Percentiles rank a stretch among this genome's conserved stretches.
Conservation (phyloP, 192 early-diverging fungal genomes). For the Coemansia biformis region DNA sequence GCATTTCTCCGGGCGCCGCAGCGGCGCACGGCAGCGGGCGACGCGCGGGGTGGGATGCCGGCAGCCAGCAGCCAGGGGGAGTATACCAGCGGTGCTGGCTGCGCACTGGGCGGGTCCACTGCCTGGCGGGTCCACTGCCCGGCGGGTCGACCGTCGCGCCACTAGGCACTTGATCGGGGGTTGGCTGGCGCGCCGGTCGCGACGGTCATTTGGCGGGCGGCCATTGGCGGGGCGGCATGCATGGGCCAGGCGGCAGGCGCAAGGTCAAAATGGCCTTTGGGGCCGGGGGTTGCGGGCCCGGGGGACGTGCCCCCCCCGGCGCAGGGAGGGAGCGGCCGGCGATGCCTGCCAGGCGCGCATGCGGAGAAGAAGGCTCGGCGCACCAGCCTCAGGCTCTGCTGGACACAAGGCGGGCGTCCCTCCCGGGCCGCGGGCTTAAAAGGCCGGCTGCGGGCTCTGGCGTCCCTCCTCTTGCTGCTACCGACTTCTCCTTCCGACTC, state of each 20-base stretch:
- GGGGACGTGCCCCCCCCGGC: conserved; percentile 3
- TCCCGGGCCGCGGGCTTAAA: neutral
- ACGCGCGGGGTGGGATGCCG: too few relatives aligned
- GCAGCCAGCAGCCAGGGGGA: too few relatives aligned
- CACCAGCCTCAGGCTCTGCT: conserved; percentile 21
- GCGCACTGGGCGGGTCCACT: too few relatives aligned
- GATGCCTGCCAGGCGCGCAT: conserved; percentile 12
- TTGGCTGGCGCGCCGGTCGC: too few relatives aligned
- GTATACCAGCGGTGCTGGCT: too few relatives aligned
- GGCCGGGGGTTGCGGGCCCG: conserved; percentile 3
- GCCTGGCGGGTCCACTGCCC: too few relatives aligned
- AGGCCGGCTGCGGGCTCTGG: conserved; percentile 6
- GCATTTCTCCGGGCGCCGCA: too few relatives aligned
- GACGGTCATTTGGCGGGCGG: too few relatives aligned
- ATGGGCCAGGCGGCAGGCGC: conserved; percentile 14
- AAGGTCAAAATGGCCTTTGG: conserved; percentile 7
- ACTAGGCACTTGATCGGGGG: too few relatives aligned
- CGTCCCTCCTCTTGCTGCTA: too few relatives aligned
- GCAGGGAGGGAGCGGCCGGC: neutral
- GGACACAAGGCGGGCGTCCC: conserved; percentile 1
- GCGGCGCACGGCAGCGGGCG: too few relatives aligned
- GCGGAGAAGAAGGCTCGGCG: conserved; percentile 6
- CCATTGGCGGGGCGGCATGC: conserved; percentile 11
- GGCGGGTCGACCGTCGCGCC: too few relatives aligned
- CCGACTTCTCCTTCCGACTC: neutral